Conservation (phyloP, 495 filamentous ascomycete genomes). For the Talaromyces adpressus region DNA sequence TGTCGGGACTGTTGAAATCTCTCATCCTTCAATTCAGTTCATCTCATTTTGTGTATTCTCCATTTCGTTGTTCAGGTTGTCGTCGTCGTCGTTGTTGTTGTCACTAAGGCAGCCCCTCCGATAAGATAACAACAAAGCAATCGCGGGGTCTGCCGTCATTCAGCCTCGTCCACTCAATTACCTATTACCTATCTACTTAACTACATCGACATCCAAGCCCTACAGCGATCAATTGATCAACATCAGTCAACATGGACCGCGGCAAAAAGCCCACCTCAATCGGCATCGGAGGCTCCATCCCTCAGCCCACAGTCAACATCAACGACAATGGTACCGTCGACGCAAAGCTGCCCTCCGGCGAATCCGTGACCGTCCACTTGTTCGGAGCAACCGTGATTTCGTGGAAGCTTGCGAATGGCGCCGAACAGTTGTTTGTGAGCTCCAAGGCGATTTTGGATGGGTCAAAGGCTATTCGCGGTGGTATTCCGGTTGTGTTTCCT, state of each 20-base stretch:
- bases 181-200: not conserved
- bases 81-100: not conserved
- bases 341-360: conserved; percentile 73
- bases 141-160: not conserved
- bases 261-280: conserved; percentile 75
- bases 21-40: not conserved
- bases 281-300: conserved; percentile 54
- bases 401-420: conserved; percentile 76
- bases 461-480: conserved; percentile 52
- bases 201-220: not conserved
- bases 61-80: not conserved
- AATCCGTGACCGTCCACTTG: conserved; percentile 76
- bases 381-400: conserved; percentile 88
- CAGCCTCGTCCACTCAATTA: not conserved
- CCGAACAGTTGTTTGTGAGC: conserved; percentile 86
- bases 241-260: conserved; percentile 56
- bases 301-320: conserved; percentile 63
- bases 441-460: conserved; percentile 64
- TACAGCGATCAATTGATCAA: conserved; percentile 9
- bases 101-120: not conserved
- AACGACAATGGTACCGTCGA: conserved; percentile 55
- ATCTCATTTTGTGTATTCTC: not conserved
- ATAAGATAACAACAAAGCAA: not conserved
- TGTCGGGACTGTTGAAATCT: not conserved
- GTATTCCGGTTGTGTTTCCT: conserved; percentile 93